Evolutionary conservation across 2,329 filamentous ascomycete species (phyloP).

Genomic region (Parastagonospora nodorum): DNA sequence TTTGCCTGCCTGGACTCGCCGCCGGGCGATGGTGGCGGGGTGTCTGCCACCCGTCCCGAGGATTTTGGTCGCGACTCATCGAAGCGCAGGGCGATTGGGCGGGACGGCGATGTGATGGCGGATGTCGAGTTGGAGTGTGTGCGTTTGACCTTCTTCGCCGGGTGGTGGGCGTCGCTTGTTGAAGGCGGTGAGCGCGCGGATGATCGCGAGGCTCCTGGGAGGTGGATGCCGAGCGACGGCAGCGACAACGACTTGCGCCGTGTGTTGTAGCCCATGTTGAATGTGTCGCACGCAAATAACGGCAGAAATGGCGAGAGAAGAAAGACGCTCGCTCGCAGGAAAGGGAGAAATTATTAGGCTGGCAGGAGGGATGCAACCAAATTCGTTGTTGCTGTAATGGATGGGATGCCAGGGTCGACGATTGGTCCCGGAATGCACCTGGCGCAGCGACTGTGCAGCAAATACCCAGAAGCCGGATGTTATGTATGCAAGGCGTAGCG

Average conservation of each 20-base stretch:
- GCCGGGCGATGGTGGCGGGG: slow-evolving; percentile 76
- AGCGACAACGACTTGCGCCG: slow-evolving; percentile 94
- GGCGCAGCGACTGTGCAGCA: slow-evolving; percentile 30
- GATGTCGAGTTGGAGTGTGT: slow-evolving; percentile 64
- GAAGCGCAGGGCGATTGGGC: slow-evolving; percentile 53
- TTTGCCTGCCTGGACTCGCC: slow-evolving; percentile 58
- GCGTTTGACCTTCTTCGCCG: slow-evolving; percentile 70
- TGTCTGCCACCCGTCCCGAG: slow-evolving; percentile 61
- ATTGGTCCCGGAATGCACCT: slow-evolving; percentile 42
- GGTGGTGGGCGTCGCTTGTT: slow-evolving; percentile 61
- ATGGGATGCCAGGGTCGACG: slow-evolving; percentile 34
- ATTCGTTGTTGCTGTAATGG: slow-evolving; percentile 34
- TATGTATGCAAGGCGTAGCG: slow-evolving; percentile 29
- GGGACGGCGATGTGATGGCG: slow-evolving; percentile 51
- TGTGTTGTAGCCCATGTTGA: slow-evolving; percentile 88
- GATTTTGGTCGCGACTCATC: slow-evolving; percentile 53
- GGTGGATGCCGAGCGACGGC: slow-evolving; percentile 88
- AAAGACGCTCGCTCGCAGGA: slow-evolving; percentile 1
- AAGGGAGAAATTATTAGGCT: slow-evolving; percentile 30
- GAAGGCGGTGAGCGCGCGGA: slow-evolving; percentile 59
- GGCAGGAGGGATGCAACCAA: slow-evolving; percentile 28
- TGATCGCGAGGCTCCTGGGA: slow-evolving; percentile 62
- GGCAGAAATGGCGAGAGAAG: slow-evolving; percentile 12
- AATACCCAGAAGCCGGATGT: slow-evolving; percentile 34
- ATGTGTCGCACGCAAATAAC: slow-evolving; percentile 27